Evolutionary conservation across 1,284 basidiomycete species (phyloP), one percentile per base, ranked within the genome.

Genomic region (Athelia psychrophila): DNA sequence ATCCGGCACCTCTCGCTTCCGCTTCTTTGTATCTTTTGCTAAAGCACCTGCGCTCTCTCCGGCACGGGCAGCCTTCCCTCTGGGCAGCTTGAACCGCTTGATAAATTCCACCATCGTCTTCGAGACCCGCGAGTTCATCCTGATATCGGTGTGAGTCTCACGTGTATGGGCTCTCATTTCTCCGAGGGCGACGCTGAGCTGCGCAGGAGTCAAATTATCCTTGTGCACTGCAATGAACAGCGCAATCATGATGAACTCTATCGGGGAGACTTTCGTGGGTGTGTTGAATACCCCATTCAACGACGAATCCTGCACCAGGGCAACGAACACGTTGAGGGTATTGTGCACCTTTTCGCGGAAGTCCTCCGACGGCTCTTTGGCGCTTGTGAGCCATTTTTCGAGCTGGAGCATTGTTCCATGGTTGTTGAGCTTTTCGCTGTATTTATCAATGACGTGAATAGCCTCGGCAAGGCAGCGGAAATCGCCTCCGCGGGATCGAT

Each of bases 391-490:
- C 80, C 83, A 88, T 49, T 78, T 78, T 55, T 84, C 80, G 10
- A 86, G 64, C 42, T 74, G 70, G 20, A 46, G 9, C 2, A 80
- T 64, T 2, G 69, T 62, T 0, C 72, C 70, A 0, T 74, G 56
- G 9, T n/a, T 18, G 13, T 62, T 63, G 13, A 63, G 63, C 16
- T 68, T 50, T 18, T 61, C 58, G 8, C 72, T 71, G 60, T 68
- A 78, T 22, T 69, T 74, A 5, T 76, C 70, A 27, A 88, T 77
- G 46, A 69, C 64, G 53, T 77, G 81, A 1, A 87, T 66, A 0
- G 79, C 71, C 22, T 78, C 76, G 0, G 82, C 73, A 13, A 88
- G 64, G 53, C 79, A 80, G 3, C 86, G 78, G 62, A 84, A 89
- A 59, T 86, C 85, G 13, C 70, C 73, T 0, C 82, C 86, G 1